Conservation (phyloP, 1,284 basidiomycete genomes). For the Volvariella surrecta region DNA sequence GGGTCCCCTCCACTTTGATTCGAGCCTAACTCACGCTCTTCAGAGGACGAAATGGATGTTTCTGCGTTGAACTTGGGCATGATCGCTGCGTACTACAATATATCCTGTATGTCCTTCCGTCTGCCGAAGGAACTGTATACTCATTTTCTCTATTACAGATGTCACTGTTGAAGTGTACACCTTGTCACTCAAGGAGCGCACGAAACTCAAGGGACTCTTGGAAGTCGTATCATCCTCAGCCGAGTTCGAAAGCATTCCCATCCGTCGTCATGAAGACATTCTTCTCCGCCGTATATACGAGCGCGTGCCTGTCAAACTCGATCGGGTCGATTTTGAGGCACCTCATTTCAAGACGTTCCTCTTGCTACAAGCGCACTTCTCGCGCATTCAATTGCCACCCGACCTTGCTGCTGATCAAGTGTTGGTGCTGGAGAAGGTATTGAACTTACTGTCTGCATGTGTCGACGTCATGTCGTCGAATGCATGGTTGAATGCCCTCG, state of each 20-base stretch:
- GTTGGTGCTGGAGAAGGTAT: conserved; percentile 80
- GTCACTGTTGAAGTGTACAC: conserved; percentile 97
- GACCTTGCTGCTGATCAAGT: conserved; percentile 91
- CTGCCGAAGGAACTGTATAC: background rate
- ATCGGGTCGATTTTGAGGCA: conserved; percentile 78
- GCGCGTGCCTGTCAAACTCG: conserved; percentile 94
- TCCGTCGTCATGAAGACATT: conserved; percentile 84
- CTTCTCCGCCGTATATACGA: conserved; percentile 88
- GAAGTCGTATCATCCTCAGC: conserved; percentile 95
- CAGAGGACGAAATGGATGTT: conserved; percentile 91
- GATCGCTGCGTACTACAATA: conserved; percentile 94
- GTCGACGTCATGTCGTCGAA: conserved; percentile 98
- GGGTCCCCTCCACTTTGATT: background rate
- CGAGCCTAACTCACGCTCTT: conserved; percentile 7
- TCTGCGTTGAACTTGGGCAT: conserved; percentile 89
- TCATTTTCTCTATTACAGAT: conserved; percentile 36
- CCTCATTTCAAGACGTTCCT: conserved; percentile 99
- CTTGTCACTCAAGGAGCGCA: conserved; percentile 90
- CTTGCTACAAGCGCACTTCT: conserved; percentile 95
- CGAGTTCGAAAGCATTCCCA: conserved; percentile 93
- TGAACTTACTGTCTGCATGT: conserved; percentile 87
- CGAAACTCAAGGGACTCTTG: conserved; percentile 95
- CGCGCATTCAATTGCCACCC: conserved; percentile 82
- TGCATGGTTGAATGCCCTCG: conserved; percentile 88
- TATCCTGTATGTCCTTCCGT: conserved; percentile 53